phyloP scores from a whole-genome alignment of 1,284 basidiomycete genomes.

The Puccinia triticina region DNA sequence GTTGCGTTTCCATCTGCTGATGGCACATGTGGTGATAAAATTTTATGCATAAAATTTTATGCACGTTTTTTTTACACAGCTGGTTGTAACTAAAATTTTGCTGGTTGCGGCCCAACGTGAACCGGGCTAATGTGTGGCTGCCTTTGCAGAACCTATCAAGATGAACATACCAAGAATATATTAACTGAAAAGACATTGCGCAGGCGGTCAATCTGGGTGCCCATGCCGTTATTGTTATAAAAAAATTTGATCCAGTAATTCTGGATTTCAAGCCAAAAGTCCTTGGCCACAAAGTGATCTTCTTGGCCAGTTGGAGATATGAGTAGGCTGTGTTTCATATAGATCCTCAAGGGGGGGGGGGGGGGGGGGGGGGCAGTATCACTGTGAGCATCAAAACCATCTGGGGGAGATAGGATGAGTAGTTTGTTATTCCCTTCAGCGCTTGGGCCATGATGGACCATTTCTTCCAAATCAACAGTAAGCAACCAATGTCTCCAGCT shows the following conservation, averaged over 20 bases:
- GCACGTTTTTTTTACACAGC: too few relatives aligned
- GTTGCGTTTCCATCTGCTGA: too few relatives aligned
- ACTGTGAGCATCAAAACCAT: neutral
- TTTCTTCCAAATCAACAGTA: constrained; percentile 26
- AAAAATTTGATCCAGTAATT: constrained; percentile 40
- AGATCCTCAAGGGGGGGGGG: constrained; percentile 7
- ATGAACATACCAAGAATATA: constrained; percentile 19
- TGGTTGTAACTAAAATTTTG: too few relatives aligned
- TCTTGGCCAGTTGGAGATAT: constrained; percentile 11
- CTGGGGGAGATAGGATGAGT: constrained; percentile 26
- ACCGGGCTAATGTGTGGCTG: too few relatives aligned
- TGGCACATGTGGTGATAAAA: too few relatives aligned
- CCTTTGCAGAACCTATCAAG: too few relatives aligned
- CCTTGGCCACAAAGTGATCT: too few relatives aligned
- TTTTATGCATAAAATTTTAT: too few relatives aligned
- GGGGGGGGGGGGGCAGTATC: too few relatives aligned
- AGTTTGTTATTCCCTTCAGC: neutral
- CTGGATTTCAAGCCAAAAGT: constrained; percentile 28
- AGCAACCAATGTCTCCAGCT: constrained; percentile 22
- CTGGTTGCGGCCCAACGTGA: too few relatives aligned
- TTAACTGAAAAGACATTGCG: constrained; percentile 10
- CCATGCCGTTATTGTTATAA: constrained; percentile 2
- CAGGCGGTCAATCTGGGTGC: constrained; percentile 1
- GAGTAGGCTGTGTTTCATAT: constrained; percentile 24
- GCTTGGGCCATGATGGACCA: constrained; percentile 26